Evolutionary conservation across 176 grass and related monocot species (phyloP), one percentile per base, ranked within the genome.

Genomic region (Carex cristatella): DNA sequence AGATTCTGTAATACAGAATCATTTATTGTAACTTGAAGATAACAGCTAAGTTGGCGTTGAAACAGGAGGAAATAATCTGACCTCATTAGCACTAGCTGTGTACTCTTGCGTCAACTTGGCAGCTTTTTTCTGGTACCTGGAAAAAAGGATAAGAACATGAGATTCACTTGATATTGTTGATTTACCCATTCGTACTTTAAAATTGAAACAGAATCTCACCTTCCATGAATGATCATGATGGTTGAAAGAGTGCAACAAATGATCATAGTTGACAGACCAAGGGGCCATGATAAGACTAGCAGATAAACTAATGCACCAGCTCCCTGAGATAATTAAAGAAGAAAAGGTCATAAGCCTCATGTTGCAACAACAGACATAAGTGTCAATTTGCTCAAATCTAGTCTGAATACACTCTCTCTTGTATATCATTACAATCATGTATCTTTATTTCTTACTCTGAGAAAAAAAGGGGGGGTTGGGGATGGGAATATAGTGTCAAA

Each of bases 21-120:
- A 4, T 53, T 76, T 55, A 76, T 76, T 76, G 19, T 31, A 76
- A 31, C 63, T 44, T 48, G 18, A 66, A 61, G 33, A 85, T 15
- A 73, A 85, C 5, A 48, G 28, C 46, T 44, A 11, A 65, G 68
- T 80, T 49, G 51, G 28, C 48, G 85, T 56, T 56, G 58, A 49
- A 59, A 40, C 46, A 82, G 12, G 33, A 85, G 71, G 18, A 66
- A 31, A 76, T 27, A 82, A 84, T 67, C 88, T 89, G 88, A 95
- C 96, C 90, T 98, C 94, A 79, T 98, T 98, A 85, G 96, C 91
- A 86, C 87, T 94, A 79, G 96, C 96, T 85, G 90, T 94, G 63
- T 93, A 92, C 61, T 98, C 96, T 83, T 98, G 96, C 62, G 85
- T 85, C 56, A 95, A 92, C 69, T 94, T 98, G 84, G 93, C 93